phyloP scores from a whole-genome alignment of 2,329 filamentous ascomycete genomes.

The Colletotrichum simmondsii region DNA sequence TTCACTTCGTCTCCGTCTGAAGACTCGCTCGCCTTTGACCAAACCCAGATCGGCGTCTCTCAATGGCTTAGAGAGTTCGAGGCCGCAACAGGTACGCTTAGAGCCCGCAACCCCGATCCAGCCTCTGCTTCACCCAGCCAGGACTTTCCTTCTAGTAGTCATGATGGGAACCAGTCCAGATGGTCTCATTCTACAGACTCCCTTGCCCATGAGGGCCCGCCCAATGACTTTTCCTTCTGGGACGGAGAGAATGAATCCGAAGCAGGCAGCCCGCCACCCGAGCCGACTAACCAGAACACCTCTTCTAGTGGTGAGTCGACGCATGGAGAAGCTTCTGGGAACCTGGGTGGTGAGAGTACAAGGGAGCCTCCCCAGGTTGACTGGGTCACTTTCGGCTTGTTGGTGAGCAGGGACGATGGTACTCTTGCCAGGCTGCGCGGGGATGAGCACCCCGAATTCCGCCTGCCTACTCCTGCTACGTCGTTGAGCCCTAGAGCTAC shows the following conservation, averaged over 20 bases:
- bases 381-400: too few species aligned
- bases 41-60: neutral
- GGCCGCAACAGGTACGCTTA: neutral
- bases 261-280: too few species aligned
- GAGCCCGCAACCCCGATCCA: neutral
- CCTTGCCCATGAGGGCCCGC: too few species aligned
- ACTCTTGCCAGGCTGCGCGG: neutral
- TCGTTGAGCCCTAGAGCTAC: neutral
- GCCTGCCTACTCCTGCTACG: neutral
- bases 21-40: neutral
- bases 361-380: neutral
- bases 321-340: neutral
- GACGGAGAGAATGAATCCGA: too few species aligned
- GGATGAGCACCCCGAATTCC: neutral
- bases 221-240: too few species aligned
- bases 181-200: too few species aligned
- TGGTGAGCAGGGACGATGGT: neutral
- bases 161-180: too few species aligned
- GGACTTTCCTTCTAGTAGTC: neutral
- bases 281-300: too few species aligned
- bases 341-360: neutral
- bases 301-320: neutral
- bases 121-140: neutral
- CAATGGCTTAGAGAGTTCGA: neutral
- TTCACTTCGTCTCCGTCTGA: neutral